A percentile compares a stretch with the other conserved stretches of the same genome.
Conservation (phyloP, 441 rosid genomes). For the Aquilaria agallochum region DNA sequence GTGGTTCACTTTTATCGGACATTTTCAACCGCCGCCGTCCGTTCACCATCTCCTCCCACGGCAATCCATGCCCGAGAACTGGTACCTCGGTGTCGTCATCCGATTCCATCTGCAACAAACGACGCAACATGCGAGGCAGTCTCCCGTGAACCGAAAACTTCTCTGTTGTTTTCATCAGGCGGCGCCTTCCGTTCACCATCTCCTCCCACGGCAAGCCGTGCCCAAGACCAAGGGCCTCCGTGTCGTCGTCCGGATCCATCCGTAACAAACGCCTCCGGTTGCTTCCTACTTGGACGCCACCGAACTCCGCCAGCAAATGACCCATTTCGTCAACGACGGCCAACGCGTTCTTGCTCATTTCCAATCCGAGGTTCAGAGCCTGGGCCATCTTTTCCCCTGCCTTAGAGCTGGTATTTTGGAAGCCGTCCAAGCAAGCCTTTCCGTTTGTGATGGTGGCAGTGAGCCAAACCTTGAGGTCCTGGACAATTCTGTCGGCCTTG, state of each 20-base stretch:
- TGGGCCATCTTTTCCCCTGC: constrained; percentile 51
- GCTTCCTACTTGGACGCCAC: no score
- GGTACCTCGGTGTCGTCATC: no score
- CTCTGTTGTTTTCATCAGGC: constrained; percentile 1
- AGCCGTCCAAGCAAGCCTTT: constrained; percentile 76
- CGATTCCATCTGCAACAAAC: no score
- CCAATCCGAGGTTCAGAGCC: constrained; percentile 40
- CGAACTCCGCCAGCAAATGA: no score
- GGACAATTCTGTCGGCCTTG: constrained; percentile 26
- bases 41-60: constrained; percentile 30
- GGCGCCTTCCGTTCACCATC: not conserved
- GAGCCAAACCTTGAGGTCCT: constrained; percentile 58
- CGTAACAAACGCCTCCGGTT: no score
- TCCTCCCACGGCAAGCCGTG: not conserved
- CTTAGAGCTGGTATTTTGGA: constrained; percentile 35
- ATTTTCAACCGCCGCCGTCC: no score
- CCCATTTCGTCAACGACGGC: constrained; percentile 45
- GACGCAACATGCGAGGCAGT: not conserved
- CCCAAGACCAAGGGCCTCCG: constrained; percentile 4
- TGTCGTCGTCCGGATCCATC: constrained; percentile 9
- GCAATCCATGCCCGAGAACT: constrained; percentile 17
- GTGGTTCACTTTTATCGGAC: no score
- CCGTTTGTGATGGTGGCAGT: constrained; percentile 70
- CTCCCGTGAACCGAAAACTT: not conserved
- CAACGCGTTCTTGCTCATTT: constrained; percentile 58